Base-by-base conservation (phyloP, 306 rosid genomes). In the Herpetospermum pedunculosum region DNA sequence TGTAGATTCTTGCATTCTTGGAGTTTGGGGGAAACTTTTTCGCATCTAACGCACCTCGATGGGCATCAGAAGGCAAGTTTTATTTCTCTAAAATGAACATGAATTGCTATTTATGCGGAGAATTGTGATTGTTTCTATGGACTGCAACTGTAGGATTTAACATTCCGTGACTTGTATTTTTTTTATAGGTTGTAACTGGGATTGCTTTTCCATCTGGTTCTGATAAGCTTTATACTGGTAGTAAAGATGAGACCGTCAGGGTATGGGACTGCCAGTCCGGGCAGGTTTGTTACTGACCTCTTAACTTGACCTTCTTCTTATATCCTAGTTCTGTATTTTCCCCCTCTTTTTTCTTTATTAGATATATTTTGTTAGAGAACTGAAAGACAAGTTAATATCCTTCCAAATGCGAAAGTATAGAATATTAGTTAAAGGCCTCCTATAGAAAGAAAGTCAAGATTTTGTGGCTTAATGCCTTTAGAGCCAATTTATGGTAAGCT, bases 261-360 rank as follows among this genome's bases (percentile, higher is more conserved):
- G 82, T 89, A 41, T 95, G 99, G 99, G 97, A 91, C 78, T 95
- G 99, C 84, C 90, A 87, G 60, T 87, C 99, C 64, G 99, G 97
- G 74, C 85, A 91, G 99, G 99, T 95, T 60, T 75, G 77, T 78
- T 81, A 47, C 71, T 46, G 41, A 13, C 6, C 44, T 65, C 21
- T 64, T 60, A 52, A 14, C 14, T 75, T 50, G 73, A 8, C 53
- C 46, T 74, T 58, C 60, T 49, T 29, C 71, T 11, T 80, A 18
- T n/a, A 18, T 76, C 75, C 40, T 62, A 54, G 35, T 76, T 73
- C 47, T 72, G 63, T 80, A 15, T 28, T 13, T 30, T 58, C 18
- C 30, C 1, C 11, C 30, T 11, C 16, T 28, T 34, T 59, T 55
- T 10, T 28, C 7, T 28, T 28, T 55, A 28, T 11, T 55, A 25